A percentile compares a stretch with the other conserved stretches of the same genome.
These are phyloP conservation scores for Sclerotinia minor DNA, from an alignment of 2,329 filamentous ascomycete species.

Conservation along the genomic window DNA sequence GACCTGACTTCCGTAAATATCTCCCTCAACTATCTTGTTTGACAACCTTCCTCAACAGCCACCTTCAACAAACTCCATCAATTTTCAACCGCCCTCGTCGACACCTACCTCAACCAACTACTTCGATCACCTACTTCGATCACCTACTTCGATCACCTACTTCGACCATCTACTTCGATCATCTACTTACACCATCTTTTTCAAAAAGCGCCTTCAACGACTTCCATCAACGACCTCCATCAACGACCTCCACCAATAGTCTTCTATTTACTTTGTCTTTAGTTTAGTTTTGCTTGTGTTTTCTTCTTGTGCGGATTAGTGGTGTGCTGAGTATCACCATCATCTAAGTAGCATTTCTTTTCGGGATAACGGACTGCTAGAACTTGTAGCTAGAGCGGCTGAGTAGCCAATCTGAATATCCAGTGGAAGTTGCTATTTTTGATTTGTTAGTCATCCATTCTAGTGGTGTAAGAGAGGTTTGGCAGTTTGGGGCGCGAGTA, in stretches of 20 bases:
- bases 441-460: conserved; percentile 1
- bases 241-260: no score
- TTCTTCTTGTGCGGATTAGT: neutral
- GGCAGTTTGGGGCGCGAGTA: conserved; percentile 16
- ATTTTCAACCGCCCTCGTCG: neutral
- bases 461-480: conserved; percentile 17
- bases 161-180: neutral
- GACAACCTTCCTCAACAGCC: neutral
- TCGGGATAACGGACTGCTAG: neutral
- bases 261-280: neutral
- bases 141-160: neutral
- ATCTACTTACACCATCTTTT: no score
- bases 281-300: neutral
- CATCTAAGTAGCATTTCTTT: conserved; percentile 3
- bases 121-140: no score
- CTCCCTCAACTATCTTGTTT: neutral
- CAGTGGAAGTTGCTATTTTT: conserved; percentile 13
- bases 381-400: conserved; percentile 18
- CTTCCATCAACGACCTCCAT: neutral
- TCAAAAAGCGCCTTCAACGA: neutral
- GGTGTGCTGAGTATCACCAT: neutral
- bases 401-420: conserved; percentile 14
- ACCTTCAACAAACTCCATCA: neutral
- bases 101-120: neutral
- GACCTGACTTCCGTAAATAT: neutral